Base-by-base conservation (phyloP, 2,329 filamentous ascomycete species). In the Ophiostoma novo-ulmi region DNA sequence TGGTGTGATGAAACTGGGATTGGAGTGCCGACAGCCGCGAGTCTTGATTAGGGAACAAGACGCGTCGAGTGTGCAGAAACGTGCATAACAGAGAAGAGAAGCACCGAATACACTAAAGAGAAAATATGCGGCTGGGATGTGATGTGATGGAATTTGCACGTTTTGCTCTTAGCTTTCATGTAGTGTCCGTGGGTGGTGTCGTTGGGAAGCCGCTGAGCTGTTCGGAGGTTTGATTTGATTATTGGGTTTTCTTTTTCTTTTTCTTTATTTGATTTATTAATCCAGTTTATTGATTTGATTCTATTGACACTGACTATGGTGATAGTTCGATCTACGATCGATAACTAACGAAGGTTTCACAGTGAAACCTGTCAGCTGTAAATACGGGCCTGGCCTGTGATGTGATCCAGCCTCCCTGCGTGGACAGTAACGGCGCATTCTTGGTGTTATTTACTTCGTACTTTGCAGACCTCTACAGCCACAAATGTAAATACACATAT, bases 11-110 rank as follows among this genome's bases (percentile, higher is more conserved):
- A 26, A n/a, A n/a, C 22, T 22, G 3, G 52, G n/a, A 58, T 58
- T 48, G 44, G 52, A 31, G 26, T 63, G 58, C 58, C 58, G 58
- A 26, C n/a, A 31, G 58, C 58, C 58, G 58, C 58, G 58, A 63
- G 22, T 63, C 58, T 63, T 35, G 26, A 63, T 7, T 10, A 63
- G 58, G 58, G 58, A 35, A 63, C 22, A 63, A 63, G 26, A 63
- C 58, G 26, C 26, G 58, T 63, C 58, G 13, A 35, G 26, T 63
- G 58, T 11, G 35, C 13, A 22, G 44, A 7, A 26, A 44, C 39
- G n/a, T 55, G 55, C 58, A 61, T 31, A 48, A 1, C n/a, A 39
- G 10, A 39, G 38, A 39, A 39, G 41, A 48, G 44, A 17, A 48
- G 17, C 3, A 31, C 31, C 31, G 17, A 20, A 3, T 20, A 13